Percentiles rank a stretch among this genome's conserved stretches.
Conservation (phyloP, 495 filamentous ascomycete genomes). For the Amorphotheca resinae region DNA sequence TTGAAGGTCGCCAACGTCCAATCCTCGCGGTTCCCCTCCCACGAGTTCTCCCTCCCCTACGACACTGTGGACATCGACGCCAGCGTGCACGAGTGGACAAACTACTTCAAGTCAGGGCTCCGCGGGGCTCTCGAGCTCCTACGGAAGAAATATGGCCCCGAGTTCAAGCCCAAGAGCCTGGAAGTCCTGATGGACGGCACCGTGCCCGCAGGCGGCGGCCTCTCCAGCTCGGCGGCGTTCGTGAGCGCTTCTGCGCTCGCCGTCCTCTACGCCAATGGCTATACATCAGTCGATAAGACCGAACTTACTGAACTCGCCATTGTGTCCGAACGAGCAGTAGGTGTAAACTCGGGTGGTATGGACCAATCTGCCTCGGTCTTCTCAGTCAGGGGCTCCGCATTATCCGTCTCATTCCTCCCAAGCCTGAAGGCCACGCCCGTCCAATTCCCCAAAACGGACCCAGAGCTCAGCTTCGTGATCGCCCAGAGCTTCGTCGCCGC, state of each 20-base stretch:
- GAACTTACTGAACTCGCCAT: slow-evolving; percentile 83
- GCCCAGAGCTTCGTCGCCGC: slow-evolving; percentile 88
- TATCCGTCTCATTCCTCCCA: slow-evolving; percentile 85
- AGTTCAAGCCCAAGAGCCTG: slow-evolving; percentile 63
- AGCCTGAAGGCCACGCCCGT: slow-evolving; percentile 63
- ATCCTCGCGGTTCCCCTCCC: slow-evolving; percentile 58
- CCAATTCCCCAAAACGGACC: slow-evolving; percentile 68
- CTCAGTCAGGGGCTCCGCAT: slow-evolving; percentile 66
- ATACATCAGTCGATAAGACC: slow-evolving; percentile 68
- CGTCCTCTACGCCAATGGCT: slow-evolving; percentile 76
- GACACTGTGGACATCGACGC: slow-evolving; percentile 62
- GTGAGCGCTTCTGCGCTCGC: slow-evolving; percentile 84
- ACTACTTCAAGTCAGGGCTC: slow-evolving; percentile 93
- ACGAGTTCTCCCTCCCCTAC: slow-evolving; percentile 60
- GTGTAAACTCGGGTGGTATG: slow-evolving; percentile 97
- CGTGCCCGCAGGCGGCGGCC: slow-evolving; percentile 80
- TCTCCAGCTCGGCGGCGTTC: slow-evolving; percentile 90
- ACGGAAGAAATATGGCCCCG: slow-evolving; percentile 46
- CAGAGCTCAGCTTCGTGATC: slow-evolving; percentile 82
- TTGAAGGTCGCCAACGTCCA: slow-evolving; percentile 70
- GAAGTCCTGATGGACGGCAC: slow-evolving; percentile 82
- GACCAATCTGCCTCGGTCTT: slow-evolving; percentile 98
- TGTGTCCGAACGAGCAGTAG: slow-evolving; percentile 85
- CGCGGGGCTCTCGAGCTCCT: slow-evolving; percentile 70
- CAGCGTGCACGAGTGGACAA: slow-evolving; percentile 84